Evolutionary conservation across 352 stramenopile genomes (phyloP).

Genomic region (Phytopythium montanum): DNA sequence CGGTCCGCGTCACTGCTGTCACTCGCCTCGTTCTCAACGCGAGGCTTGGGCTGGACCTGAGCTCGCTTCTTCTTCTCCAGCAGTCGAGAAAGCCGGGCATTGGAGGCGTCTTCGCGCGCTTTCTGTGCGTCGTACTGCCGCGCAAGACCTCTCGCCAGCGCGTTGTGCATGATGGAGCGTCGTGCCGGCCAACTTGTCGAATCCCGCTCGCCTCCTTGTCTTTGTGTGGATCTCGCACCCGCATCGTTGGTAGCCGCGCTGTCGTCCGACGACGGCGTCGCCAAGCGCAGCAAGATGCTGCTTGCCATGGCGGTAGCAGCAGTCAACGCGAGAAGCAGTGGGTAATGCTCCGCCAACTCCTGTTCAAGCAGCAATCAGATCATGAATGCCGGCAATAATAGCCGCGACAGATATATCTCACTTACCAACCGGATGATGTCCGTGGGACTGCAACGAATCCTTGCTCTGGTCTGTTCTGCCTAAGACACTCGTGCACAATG

Average conservation of each 20-base stretch:
- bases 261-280: not conserved
- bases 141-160: slow-evolving; percentile 25
- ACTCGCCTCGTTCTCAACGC: not conserved
- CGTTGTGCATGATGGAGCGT: not conserved
- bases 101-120: slow-evolving; percentile 18
- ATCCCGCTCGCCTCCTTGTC: not conserved
- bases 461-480: not conserved
- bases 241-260: not conserved
- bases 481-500: too few relatives aligned
- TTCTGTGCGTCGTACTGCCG: slow-evolving; percentile 30
- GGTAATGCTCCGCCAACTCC: too few relatives aligned
- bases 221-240: not conserved
- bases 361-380: not conserved
- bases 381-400: slow-evolving; percentile 1
- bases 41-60: not conserved
- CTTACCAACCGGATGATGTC: not conserved
- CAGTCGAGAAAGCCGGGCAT: slow-evolving; percentile 17
- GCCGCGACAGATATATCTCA: slow-evolving; percentile 1
- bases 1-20: not conserved
- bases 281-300: not conserved
- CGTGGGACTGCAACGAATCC: not conserved
- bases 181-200: not conserved
- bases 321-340: not conserved
- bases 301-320: not conserved
- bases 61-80: not conserved